Evolutionary conservation across 23 red algal genomes (phyloP), one percentile per base, ranked within the genome.

Genomic region (Gracilaria domingensis): DNA sequence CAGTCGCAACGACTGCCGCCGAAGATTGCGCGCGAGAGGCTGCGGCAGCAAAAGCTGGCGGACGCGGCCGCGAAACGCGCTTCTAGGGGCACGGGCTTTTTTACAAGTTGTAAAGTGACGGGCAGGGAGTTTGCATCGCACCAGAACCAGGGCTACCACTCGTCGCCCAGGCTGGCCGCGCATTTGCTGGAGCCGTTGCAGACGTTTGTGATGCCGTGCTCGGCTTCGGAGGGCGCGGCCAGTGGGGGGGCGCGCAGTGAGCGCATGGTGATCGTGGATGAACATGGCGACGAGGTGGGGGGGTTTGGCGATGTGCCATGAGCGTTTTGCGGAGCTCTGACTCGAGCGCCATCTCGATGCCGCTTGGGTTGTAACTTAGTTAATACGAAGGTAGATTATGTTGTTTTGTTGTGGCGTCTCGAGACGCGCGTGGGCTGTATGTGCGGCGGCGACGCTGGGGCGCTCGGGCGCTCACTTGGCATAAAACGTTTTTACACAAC

Each of bases 1-100:
- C 83, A 87, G 83, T 87, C 83, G 45, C 83, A 87, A 29, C 59
- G 58, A 38, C 49, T 87, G 44, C 83, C 83, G 29, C 83, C 83
- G 21, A 87, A 87, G 44, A 56, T 87, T 7, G 83, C 83, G 47
- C 61, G 83, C 6, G 83, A 87, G 50, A 21, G 83, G 47, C 83
- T 74, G 25, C 83, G 83, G 30, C 83, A 87, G 40, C 83, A 87
- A 32, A 36, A 75, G 66, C 62, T 44, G 33, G 83, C 83, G 13
- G 83, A 75, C 25, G 77, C 49, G 77, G 55, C 77, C 0, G 48
- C 36, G 7, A 21, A 28, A 35, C 42, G 72, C 48, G 72, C 23
- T 4, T 26, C 26, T 5, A 38, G 23, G 36, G 23, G 77, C 48
- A 25, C 1, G 12, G 44, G 48, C 14, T 14, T 59, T 9, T 56